phyloP scores from a whole-genome alignment of 345 rosid species.

The Sapria himalayana region DNA sequence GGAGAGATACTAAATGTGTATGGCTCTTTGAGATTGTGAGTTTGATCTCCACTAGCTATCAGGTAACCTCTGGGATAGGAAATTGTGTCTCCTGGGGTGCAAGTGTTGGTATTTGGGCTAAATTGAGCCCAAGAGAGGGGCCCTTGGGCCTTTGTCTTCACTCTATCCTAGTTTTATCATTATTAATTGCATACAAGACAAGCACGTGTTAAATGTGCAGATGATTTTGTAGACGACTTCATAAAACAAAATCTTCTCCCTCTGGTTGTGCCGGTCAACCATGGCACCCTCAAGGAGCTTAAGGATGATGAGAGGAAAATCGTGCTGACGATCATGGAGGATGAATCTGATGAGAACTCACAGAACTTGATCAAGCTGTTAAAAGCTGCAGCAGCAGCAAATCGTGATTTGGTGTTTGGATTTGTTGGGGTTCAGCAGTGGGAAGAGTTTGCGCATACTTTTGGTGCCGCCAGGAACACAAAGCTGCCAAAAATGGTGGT shows the following conservation, averaged over 20 bases:
- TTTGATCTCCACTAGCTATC: too few relatives aligned
- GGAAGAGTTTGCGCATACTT: conserved; percentile 59
- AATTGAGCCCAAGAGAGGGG: too few relatives aligned
- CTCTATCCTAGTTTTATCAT: too few relatives aligned
- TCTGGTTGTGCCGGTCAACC: conserved; percentile 47
- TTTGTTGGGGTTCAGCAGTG: conserved; percentile 66
- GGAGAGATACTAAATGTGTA: too few relatives aligned
- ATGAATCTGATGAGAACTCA: conserved; percentile 47
- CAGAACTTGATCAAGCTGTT: conserved; percentile 35
- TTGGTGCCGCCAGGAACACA: conserved; percentile 28
- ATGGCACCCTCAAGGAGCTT: conserved; percentile 48
- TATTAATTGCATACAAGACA: too few relatives aligned
- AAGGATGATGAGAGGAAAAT: conserved; percentile 80
- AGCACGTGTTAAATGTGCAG: conserved; percentile 27
- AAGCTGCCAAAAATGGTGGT: conserved; percentile 65
- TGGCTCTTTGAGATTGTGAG: too few relatives aligned
- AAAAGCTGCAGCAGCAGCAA: conserved; percentile 87
- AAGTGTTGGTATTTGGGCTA: too few relatives aligned
- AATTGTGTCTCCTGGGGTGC: too few relatives aligned
- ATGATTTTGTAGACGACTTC: conserved; percentile 48
- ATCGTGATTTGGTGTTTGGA: conserved; percentile 75
- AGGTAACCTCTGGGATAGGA: too few relatives aligned
- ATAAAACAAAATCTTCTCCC: conserved; percentile 76
- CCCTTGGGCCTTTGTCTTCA: too few relatives aligned
- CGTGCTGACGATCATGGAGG: conserved; percentile 49